Evolutionary conservation across 1,284 basidiomycete genomes (phyloP).

Genomic region (Malassezia caprae): DNA sequence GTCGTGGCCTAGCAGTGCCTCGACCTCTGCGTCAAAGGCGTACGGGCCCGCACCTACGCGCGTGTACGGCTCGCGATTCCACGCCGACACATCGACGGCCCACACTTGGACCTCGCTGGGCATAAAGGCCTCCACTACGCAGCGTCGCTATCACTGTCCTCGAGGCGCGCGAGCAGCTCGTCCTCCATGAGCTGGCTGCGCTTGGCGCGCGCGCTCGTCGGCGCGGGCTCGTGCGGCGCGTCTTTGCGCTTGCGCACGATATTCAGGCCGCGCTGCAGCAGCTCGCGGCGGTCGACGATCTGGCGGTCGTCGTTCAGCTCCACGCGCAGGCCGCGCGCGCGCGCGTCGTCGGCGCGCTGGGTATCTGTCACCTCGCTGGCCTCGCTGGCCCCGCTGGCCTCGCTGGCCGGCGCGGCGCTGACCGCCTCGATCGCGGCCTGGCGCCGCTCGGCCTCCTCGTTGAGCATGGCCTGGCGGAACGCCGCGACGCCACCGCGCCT

Average conservation of each 20-base stretch:
- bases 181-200: conserved; percentile 17
- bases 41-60: not conserved
- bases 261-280: conserved; percentile 84
- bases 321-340: conserved; percentile 68
- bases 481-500: conserved; percentile 63
- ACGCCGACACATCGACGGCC: conserved; percentile 26
- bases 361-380: conserved; percentile 51
- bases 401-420: not conserved
- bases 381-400: not conserved
- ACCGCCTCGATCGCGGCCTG: conserved; percentile 33
- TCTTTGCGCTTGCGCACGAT: conserved; percentile 49
- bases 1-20: conserved; percentile 2
- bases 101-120: conserved; percentile 11
- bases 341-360: conserved; percentile 59
- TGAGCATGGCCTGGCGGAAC: conserved; percentile 39
- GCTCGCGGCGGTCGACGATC: conserved; percentile 87
- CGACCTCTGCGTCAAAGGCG: not conserved
- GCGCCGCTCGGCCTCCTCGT: conserved; percentile 27
- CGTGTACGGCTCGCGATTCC: conserved; percentile 11
- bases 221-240: not conserved
- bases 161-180: conserved; percentile 6
- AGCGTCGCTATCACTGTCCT: not conserved
- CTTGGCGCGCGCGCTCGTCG: not conserved
- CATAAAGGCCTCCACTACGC: not conserved
- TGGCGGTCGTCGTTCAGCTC: conserved; percentile 96